Base-by-base conservation (phyloP, 2,329 filamentous ascomycete species). In the Bertia moriformis region DNA sequence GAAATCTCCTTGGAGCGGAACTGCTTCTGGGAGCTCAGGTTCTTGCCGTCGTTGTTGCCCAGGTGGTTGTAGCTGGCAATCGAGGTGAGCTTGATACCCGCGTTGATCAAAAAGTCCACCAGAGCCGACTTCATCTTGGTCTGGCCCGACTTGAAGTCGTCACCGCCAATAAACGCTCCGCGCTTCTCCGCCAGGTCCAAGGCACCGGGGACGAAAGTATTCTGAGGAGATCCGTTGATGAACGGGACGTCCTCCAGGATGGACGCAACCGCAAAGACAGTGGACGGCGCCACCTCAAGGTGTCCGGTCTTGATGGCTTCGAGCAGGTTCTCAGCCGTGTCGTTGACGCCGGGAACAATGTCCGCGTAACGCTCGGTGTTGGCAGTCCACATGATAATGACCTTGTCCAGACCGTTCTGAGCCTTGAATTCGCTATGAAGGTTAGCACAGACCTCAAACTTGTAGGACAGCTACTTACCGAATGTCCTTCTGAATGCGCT, bases 121-220 rank as follows among this genome's bases (percentile, higher is more conserved):
- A 98, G 77, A 15, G 91, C 91, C 43, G 91, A 96, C 69, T 98
- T 98, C 91, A 98, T 98, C 78, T 98, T 98, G 59, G 91, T 98
- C 71, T 98, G 91, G 45, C 91, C 91, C 45, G 91, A 96, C 70
- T 98, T 98, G 80, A 98, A 98, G 66, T 98, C 91, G 53, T 98
- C 91, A 47, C 91, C 91, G 42, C 91, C 91, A 52, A 98, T 87
- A 67, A 93, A 98, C 45, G 88, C 78, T 41, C 74, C 71, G 61
- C 93, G 78, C 61, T 81, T 71, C 67, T 93, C 84, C 17, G 91
- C 91, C 42, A 98, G 77, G 55, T 89, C 71, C 49, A 96, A 79
- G 43, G 82, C 84, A 53, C 91, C 91, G 5, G 89, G 89, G 15
- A 98, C 89, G 53, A 98, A 96, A 33, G 91, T 98, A 72, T 98